Base-by-base conservation (phyloP, 108 stramenopile species). In the Skeletonema marinoi region DNA sequence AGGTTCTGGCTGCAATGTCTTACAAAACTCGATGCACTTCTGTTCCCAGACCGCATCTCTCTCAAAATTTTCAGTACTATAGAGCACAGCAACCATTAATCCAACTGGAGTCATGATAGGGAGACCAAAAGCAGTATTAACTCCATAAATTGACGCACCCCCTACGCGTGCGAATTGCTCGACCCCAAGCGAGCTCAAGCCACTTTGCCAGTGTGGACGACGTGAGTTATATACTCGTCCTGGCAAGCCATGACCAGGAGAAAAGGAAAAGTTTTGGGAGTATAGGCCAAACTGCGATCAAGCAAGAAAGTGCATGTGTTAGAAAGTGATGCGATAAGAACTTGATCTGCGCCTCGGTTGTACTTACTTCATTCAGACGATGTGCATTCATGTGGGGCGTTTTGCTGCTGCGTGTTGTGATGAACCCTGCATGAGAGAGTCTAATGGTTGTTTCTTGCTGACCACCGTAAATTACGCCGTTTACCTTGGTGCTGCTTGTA, bases 241-340 rank as follows among this genome's bases (percentile, higher is more conserved):
- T 14, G 91, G 91, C 44, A 92, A 50, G 0, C 93, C 93, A 42
- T 75, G 74, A 0, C 89, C 90, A 19, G 89, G 86, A 17, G 85
- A 79, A 69, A 94, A 94, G 1, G 90, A 89, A 67, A 92, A 94
- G 30, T 85, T 86, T 17, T 82, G 82, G 65, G 85, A 86, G 81
- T 92, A 94, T 11, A 83, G 78, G 19, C 93, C 93, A 74, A 91
- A 79, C 66, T 85, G 74, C 54, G 41, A 58, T 60, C 11, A 65
- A 46, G 3, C 60, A 11, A 13, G 63, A 66, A 4, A 77, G 41
- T 42, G 59, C 73, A 54, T 8, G 86, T 87, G 21, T 85, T 85
- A 73, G 87, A 85, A 59, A 72, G 78, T 3, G 87, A 71, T 10
- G 38, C 78, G 86, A 10, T n/a, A 86, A 60, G 16, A 77, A 21